These are phyloP conservation scores for Nemania sp. DNA, from an alignment of 2,329 filamentous ascomycete genomes.

Conservation along the genomic window DNA sequence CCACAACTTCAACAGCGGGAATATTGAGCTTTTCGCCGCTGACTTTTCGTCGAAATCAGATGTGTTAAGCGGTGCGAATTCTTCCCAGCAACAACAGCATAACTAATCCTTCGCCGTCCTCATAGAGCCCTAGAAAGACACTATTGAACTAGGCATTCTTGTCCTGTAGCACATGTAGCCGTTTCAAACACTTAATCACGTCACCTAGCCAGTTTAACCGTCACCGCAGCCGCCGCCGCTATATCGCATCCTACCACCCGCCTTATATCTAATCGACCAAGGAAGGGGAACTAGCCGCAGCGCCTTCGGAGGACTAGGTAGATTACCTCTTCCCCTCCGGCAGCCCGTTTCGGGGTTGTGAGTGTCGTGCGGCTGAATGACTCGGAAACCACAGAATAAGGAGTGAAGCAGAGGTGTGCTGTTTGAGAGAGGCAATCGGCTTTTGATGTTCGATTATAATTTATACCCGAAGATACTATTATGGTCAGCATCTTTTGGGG, in stretches of 20 bases:
- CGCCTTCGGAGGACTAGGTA: constrained; percentile 10
- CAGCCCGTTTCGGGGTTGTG: too few species aligned
- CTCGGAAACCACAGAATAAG: too few species aligned
- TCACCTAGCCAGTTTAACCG: constrained; percentile 15
- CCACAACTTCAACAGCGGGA: constrained; percentile 7
- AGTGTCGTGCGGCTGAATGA: too few species aligned
- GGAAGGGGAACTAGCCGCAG: constrained; percentile 13
- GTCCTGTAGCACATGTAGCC: constrained; percentile 65
- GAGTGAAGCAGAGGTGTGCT: too few species aligned
- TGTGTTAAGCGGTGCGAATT: constrained; percentile 5
- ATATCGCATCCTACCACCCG: not conserved
- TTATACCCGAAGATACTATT: too few species aligned
- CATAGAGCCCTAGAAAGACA: constrained; percentile 61
- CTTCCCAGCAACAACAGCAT: constrained; percentile 1
- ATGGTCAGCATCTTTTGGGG: too few species aligned
- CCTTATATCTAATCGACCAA: not conserved
- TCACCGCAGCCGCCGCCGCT: constrained; percentile 6
- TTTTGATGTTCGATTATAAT: too few species aligned
- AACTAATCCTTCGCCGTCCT: constrained; percentile 51
- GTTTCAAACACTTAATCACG: constrained; percentile 38
- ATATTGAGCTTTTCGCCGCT: constrained; percentile 1
- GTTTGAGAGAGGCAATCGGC: too few species aligned
- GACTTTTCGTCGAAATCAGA: constrained; percentile 13
- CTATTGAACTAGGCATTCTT: constrained; percentile 57
- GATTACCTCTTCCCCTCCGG: not conserved